Evolutionary conservation across 2,329 filamentous ascomycete species (phyloP), one percentile per base, ranked within the genome.

Genomic region (Cladosporium sp.): DNA sequence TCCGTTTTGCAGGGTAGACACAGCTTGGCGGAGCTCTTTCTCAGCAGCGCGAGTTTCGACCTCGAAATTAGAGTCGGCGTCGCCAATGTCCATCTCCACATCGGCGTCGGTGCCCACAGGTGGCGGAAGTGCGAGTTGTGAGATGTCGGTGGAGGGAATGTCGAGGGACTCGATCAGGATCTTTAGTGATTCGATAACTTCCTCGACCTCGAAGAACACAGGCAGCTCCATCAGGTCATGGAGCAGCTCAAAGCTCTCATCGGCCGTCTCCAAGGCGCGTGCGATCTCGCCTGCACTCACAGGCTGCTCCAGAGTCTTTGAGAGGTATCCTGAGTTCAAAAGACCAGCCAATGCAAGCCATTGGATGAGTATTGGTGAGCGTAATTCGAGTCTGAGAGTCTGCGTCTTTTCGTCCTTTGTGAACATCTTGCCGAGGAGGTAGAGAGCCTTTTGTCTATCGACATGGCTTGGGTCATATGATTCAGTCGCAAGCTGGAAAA

Each of bases 101-200:
- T 82, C 73, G 49, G 78, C 73, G 55, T 82, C 77, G 73, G 62
- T 58, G 9, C 55, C 53, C 2, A 54, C 36, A 19, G 56, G 50
- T 4, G 38, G 43, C 27, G 54, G 46, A 4, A 53, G 29, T 12
- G 55, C 36, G 36, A 48, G 27, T 33, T 48, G 45, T 5, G 45
- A 33, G 19, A 48, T 48, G 19, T 48, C 45, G 18, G 45, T 39
- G 18, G 45, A 48, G 7, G 67, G 63, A 22, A 62, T 67, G 38
- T 85, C 84, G 35, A 91, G 76, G 57, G 83, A 89, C 40, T 80
- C 76, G 72, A 90, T 85, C 13, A 90, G 72, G 2, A 79, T 69
- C 47, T 81, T 78, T 46, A 90, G 78, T 3, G 82, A 79, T 50
- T 83, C 72, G 2, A 88, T 75, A 5, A 90, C 73, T 62, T 90